Base-by-base conservation (phyloP, 805 yeast species). In the Candida golubevii region DNA sequence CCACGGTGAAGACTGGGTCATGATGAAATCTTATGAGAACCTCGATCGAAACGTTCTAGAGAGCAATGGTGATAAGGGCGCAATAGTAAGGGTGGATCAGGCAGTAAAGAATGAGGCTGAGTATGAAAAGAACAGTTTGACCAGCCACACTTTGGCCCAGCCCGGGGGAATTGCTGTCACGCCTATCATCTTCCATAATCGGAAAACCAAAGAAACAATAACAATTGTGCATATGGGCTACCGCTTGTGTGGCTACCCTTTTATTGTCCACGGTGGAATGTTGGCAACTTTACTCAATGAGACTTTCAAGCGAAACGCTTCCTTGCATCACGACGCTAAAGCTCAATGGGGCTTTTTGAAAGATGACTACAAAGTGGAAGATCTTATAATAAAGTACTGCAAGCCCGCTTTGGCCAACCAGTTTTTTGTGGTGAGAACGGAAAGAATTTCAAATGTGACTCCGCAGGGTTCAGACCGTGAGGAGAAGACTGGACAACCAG, bases 221-320 rank as follows among this genome's bases (percentile, higher is more conserved):
- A 76, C 88, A 0, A 73, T 88, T 6, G 71, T 87, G 26, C 95
- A 88, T 59, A 72, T 85, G 41, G 97, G 97, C 0, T 79, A 83
- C 57, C 77, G 76, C 48, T 62, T 89, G 15, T 82, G 91, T 35
- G 97, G 97, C 1, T 89, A 84, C 59, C 97, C 97, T 2, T 83
- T 87, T 54, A 65, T 90, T 14, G 76, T 88, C 3, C 97, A 89
- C 59, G 97, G 97, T 4, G 97, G 97, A 0, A 78, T 90, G 27
- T 60, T 89, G 28, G 95, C 90, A 8, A 82, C 95, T 0, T 67
- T 89, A 1, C 66, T 88, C 43, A 93, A 88, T 57, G 96, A 89
- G 53, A 74, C 85, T 7, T 75, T 83, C 66, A 81, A 82, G 51
- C 72, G 82, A 41, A 69, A 74, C 45, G 79, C 72, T 2, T 62